Conservation (phyloP, 768 basidiomycete genomes). For the Pisolithus marmoratus region DNA sequence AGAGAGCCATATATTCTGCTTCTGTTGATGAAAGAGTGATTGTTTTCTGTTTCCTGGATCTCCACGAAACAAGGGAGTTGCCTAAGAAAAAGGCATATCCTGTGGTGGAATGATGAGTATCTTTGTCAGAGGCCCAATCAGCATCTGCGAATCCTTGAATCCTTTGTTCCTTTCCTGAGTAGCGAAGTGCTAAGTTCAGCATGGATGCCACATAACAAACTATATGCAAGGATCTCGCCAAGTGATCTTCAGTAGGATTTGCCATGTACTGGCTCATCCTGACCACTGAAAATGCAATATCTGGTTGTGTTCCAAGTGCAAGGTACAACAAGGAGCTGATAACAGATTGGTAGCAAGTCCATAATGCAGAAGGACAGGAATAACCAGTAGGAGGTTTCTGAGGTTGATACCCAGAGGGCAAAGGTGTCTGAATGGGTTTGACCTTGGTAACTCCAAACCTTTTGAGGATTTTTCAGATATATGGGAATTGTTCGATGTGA, state of each 20-base stretch:
- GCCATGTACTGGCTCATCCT: conserved; percentile 15
- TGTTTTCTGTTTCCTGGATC: too few relatives aligned
- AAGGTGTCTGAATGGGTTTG: conserved; percentile 2
- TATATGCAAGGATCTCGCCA: neutral
- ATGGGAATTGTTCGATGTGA: conserved; percentile 8
- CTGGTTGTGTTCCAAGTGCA: conserved; percentile 21
- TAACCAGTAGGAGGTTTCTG: neutral
- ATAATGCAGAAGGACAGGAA: too few relatives aligned
- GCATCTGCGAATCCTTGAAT: too few relatives aligned
- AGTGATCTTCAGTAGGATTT: neutral
- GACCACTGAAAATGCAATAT: conserved; percentile 24
- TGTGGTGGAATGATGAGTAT: too few relatives aligned
- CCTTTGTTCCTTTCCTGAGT: too few relatives aligned
- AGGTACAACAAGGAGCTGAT: conserved; percentile 29
- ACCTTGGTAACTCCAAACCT: neutral
- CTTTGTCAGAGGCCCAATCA: too few relatives aligned
- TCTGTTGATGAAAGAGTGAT: too few relatives aligned
- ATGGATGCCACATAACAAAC: neutral
- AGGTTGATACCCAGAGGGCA: conserved; percentile 3
- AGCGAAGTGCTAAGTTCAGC: too few relatives aligned
- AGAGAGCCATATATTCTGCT: too few relatives aligned
- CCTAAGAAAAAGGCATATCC: too few relatives aligned
- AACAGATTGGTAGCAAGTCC: conserved; percentile 3
- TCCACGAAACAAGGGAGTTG: too few relatives aligned
- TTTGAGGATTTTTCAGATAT: conserved; percentile 7